Conservation (phyloP, 2,329 filamentous ascomycete genomes). For the Ophiostoma perfectum region DNA sequence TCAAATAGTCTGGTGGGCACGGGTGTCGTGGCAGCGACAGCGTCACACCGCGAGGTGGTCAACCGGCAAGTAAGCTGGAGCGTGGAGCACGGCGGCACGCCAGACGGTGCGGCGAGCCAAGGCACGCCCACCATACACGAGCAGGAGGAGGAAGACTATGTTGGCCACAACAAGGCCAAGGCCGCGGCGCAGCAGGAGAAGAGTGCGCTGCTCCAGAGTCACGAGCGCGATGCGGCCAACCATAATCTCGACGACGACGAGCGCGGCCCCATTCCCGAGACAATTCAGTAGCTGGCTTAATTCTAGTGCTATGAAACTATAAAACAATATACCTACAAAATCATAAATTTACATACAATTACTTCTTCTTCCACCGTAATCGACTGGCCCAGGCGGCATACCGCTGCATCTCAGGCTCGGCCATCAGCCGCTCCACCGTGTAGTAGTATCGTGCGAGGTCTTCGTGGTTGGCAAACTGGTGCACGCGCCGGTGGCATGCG, state of each 20-base stretch:
- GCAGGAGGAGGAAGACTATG: constrained; percentile 21
- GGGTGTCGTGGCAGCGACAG: constrained; percentile 25
- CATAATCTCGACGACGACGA: too few species aligned
- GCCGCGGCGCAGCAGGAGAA: not conserved
- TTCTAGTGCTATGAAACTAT: too few species aligned
- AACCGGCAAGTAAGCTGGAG: constrained; percentile 35
- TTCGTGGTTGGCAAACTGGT: constrained; percentile 69
- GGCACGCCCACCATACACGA: constrained; percentile 30
- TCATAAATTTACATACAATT: not conserved
- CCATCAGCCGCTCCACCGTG: constrained; percentile 65
- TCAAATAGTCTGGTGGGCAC: constrained; percentile 30
- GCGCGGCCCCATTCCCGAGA: too few species aligned
- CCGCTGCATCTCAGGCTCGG: constrained; percentile 63
- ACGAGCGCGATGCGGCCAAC: not conserved
- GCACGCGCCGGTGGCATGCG: constrained; percentile 78
- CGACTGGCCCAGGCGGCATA: constrained; percentile 69
- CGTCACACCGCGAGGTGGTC: constrained; percentile 23
- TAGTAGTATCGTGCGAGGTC: constrained; percentile 67
- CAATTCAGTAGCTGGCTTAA: too few species aligned
- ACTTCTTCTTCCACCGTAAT: constrained; percentile 64
- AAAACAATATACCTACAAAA: not conserved
- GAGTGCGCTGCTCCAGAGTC: not conserved
- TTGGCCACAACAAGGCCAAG: constrained; percentile 13
- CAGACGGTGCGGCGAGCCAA: not conserved
- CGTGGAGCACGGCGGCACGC: constrained; percentile 33